phyloP scores from a whole-genome alignment of 345 rosid genomes.

The Aegle marmelos region DNA sequence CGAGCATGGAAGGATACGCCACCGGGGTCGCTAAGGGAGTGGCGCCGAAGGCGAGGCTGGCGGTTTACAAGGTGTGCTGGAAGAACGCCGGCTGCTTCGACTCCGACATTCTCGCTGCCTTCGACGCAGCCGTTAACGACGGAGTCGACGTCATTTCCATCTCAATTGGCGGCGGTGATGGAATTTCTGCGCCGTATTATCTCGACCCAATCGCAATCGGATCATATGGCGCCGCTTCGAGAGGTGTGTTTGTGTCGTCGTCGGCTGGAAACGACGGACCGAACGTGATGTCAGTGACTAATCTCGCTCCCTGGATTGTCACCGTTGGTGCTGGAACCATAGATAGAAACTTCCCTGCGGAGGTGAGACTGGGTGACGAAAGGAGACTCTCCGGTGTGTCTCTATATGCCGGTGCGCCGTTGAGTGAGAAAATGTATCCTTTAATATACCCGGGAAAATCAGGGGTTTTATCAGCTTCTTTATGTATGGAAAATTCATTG shows the following conservation, averaged over 20 bases:
- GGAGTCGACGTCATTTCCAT: constrained; percentile 79
- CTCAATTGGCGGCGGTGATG: constrained; percentile 78
- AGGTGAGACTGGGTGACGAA: constrained; percentile 57
- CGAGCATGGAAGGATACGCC: constrained; percentile 81
- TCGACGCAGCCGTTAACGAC: constrained; percentile 57
- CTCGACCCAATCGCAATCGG: constrained; percentile 87
- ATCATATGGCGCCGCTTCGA: constrained; percentile 53
- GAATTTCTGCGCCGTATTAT: constrained; percentile 65
- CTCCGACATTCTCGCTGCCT: constrained; percentile 78
- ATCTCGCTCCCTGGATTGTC: constrained; percentile 71
- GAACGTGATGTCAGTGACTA: constrained; percentile 68
- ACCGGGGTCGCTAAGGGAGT: constrained; percentile 79
- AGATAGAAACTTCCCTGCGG: constrained; percentile 75
- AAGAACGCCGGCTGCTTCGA: constrained; percentile 77
- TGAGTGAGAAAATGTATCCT: constrained; percentile 60
- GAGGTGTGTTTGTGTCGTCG: constrained; percentile 50
- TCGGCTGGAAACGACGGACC: constrained; percentile 82
- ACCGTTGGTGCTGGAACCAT: constrained; percentile 78
- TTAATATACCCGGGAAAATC: constrained; percentile 69
- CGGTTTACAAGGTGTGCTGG: constrained; percentile 84
- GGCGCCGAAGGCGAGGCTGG: constrained; percentile 77
- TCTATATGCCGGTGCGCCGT: constrained; percentile 52
- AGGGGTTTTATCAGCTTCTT: constrained; percentile 52
- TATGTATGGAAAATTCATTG: constrained; percentile 77
- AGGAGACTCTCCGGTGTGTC: constrained; percentile 62